Evolutionary conservation across 2,329 filamentous ascomycete genomes (phyloP).

Genomic region (Penicillium psychrosexuale): DNA sequence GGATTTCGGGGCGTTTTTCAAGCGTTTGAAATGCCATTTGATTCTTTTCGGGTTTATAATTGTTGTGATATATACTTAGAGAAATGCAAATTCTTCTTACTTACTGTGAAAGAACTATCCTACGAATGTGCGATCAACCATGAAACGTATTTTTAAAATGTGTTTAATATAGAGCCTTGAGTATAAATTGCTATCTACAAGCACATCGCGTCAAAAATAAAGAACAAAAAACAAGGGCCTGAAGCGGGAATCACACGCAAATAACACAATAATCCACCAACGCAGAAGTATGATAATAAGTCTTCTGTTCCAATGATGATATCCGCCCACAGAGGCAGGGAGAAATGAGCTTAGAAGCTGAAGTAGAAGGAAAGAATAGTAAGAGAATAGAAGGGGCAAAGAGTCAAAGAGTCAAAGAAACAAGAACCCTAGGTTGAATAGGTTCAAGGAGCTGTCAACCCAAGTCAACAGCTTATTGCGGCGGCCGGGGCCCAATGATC

Average conservation of each 20-base stretch:
- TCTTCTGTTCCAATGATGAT: not conserved
- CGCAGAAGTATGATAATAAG: constrained; percentile 5
- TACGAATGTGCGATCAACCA: not conserved
- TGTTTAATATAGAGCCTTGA: not conserved
- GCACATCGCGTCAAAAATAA: not conserved
- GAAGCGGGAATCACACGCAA: constrained; percentile 12
- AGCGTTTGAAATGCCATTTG: not conserved
- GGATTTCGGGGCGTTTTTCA: not conserved
- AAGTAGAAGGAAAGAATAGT: not conserved
- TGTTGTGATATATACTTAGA: not conserved
- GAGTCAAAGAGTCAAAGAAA: not conserved
- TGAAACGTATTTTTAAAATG: not conserved
- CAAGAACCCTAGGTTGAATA: constrained; percentile 9
- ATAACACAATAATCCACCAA: constrained; percentile 10
- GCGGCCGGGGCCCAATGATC: constrained; percentile 61
- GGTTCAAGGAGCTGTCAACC: not conserved
- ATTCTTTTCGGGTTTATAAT: not conserved
- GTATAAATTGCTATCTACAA: constrained; percentile 13
- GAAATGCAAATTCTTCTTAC: not conserved
- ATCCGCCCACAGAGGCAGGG: not conserved
- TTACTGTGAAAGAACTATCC: not conserved
- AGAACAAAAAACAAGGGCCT: not conserved
- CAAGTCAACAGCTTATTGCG: constrained; percentile 26
- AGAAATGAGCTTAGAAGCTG: not conserved
- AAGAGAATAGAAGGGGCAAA: not conserved